Percentiles rank a stretch among this genome's conserved stretches.
phyloP scores from a whole-genome alignment of 1,284 basidiomycete genomes.

The Tetrapyrgos nigripes region DNA sequence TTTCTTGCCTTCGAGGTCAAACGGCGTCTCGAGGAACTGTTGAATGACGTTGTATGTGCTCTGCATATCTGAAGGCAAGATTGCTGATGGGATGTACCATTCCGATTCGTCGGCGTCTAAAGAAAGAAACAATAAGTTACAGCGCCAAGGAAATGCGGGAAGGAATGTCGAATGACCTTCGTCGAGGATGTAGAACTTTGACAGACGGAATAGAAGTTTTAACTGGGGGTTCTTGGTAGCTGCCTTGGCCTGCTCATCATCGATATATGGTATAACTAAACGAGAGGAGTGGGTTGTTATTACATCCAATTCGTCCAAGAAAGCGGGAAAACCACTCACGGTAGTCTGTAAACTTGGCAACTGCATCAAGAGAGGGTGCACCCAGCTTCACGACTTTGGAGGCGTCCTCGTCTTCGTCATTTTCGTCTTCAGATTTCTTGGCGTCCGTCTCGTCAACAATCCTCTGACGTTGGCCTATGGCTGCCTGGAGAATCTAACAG shows the following conservation, averaged over 20 bases:
- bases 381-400: slow-evolving; percentile 42
- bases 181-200: slow-evolving; percentile 66
- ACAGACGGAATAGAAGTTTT: slow-evolving; percentile 82
- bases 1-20: slow-evolving; percentile 79
- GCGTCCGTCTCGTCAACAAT: slow-evolving; percentile 68
- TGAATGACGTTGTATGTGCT: slow-evolving; percentile 73
- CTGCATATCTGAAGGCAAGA: slow-evolving; percentile 68
- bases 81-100: slow-evolving; percentile 80
- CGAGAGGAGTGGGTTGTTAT: no score
- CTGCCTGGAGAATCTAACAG: slow-evolving; percentile 73
- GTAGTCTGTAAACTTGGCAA: slow-evolving; percentile 78
- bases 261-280: slow-evolving; percentile 82
- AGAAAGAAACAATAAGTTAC: slow-evolving; percentile 3
- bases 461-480: slow-evolving; percentile 69
- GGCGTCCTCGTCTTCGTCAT: slow-evolving; percentile 54
- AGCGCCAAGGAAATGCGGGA: slow-evolving; percentile 1
- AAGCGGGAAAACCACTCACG: slow-evolving; percentile 53
- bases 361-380: slow-evolving; percentile 72
- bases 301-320: no score
- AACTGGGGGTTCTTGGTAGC: slow-evolving; percentile 79
- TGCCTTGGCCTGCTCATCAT: slow-evolving; percentile 76
- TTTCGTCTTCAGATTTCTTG: slow-evolving; percentile 37
- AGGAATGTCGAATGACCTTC: slow-evolving; percentile 56
- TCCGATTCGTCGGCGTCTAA: slow-evolving; percentile 74
- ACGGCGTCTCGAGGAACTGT: slow-evolving; percentile 76